These are phyloP conservation scores for Porodaedalea pini DNA, from an alignment of 1,284 basidiomycete genomes.

Conservation along the genomic window DNA sequence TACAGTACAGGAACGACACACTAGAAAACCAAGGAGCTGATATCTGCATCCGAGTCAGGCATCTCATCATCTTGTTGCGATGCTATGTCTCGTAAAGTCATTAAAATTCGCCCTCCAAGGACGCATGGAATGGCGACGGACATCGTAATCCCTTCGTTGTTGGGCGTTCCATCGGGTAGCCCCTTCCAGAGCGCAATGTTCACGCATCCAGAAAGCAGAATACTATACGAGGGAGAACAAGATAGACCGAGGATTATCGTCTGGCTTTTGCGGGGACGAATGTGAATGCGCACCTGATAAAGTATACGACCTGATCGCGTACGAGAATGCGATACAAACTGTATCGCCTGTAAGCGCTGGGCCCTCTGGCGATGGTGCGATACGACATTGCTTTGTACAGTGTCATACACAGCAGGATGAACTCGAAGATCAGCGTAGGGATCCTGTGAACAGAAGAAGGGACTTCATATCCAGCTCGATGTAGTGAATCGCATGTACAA, in stretches of 20 bases:
- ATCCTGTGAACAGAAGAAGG: no score
- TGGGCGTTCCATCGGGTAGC: not conserved
- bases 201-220: not conserved
- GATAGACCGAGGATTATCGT: not conserved
- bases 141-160: not conserved
- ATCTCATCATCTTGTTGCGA: not conserved
- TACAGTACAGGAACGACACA: no score
- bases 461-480: no score
- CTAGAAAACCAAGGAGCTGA: no score
- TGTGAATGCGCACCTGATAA: not conserved
- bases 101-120: not conserved
- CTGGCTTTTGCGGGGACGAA: not conserved
- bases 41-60: no score
- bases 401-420: conserved; percentile 2
- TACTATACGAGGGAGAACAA: not conserved
- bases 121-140: not conserved
- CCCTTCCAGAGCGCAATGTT: not conserved
- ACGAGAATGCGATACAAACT: not conserved
- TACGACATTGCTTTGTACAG: not conserved
- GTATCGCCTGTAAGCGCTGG: not conserved
- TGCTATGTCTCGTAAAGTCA: not conserved
- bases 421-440: not conserved
- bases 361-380: not conserved
- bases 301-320: not conserved
- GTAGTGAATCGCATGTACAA: not conserved